Conservation (phyloP, 805 yeast genomes). For the Kodamaea fukazawae region DNA sequence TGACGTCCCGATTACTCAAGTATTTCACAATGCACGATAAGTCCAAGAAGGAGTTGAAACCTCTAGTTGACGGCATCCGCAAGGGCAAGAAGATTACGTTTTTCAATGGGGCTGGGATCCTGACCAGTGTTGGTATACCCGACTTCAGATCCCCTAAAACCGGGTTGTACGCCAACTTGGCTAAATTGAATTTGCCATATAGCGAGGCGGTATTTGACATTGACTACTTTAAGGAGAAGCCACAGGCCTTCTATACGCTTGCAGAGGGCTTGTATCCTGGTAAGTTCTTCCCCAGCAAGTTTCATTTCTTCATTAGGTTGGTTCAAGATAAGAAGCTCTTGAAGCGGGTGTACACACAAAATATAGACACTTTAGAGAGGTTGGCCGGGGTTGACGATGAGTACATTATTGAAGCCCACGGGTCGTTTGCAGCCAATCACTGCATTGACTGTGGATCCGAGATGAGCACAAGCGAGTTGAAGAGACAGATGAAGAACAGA, state of each 20-base stretch:
- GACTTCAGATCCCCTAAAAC: slow-evolving; percentile 92
- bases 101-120: slow-evolving; percentile 90
- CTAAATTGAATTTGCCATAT: slow-evolving; percentile 72
- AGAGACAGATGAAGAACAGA: slow-evolving; percentile 29
- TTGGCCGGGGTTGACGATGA: slow-evolving; percentile 71
- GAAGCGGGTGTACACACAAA: slow-evolving; percentile 81
- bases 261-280: slow-evolving; percentile 90
- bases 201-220: slow-evolving; percentile 97
- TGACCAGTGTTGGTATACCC: slow-evolving; percentile 93
- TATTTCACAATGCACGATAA: slow-evolving; percentile 6
- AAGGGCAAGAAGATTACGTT: slow-evolving; percentile 51
- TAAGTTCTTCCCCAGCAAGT: slow-evolving; percentile 75
- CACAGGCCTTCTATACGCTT: slow-evolving; percentile 79
- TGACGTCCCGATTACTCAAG: not conserved
- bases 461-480: slow-evolving; percentile 49
- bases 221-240: slow-evolving; percentile 70
- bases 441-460: slow-evolving; percentile 71
- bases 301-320: slow-evolving; percentile 69
- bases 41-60: slow-evolving; percentile 12
- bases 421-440: slow-evolving; percentile 82
- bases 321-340: slow-evolving; percentile 63
- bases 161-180: slow-evolving; percentile 79
- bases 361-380: slow-evolving; percentile 88
- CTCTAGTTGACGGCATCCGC: slow-evolving; percentile 31
- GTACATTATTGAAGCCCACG: slow-evolving; percentile 86